Evolutionary conservation across 139 green algal genomes (phyloP).

Genomic region (Chlamydomonas sphaeroides): DNA sequence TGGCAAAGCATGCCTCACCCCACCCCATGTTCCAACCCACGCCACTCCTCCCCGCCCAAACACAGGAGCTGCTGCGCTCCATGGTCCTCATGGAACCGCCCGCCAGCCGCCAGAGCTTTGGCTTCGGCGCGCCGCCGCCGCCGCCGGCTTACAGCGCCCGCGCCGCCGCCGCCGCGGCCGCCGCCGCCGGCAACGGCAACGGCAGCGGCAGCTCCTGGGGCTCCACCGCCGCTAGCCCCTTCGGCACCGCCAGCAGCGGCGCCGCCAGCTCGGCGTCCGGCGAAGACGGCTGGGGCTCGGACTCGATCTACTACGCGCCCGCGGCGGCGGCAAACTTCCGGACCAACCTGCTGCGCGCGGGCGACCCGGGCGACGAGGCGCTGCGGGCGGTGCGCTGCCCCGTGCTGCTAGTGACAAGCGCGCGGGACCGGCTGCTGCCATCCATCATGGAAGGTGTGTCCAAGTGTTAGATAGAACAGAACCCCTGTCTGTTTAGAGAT

Average conservation of each 20-base stretch:
- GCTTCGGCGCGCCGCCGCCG: neutral
- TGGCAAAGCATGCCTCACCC: too few relatives aligned
- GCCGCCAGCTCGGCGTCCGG: neutral
- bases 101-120: neutral
- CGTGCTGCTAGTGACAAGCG: conserved; percentile 50
- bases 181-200: neutral
- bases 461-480: too few relatives aligned
- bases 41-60: too few relatives aligned
- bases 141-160: too few relatives aligned
- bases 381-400: conserved; percentile 47
- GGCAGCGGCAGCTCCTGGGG: neutral
- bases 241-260: neutral
- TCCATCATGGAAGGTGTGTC: conserved; percentile 46
- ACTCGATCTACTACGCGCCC: conserved; percentile 28
- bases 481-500: neutral
- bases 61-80: conserved; percentile 47
- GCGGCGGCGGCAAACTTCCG: conserved; percentile 69
- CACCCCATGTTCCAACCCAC: too few relatives aligned
- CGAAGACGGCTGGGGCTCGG: neutral
- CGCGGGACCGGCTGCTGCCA: conserved; percentile 70
- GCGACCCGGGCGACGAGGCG: conserved; percentile 48
- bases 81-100: conserved; percentile 63
- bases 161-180: neutral
- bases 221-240: too few relatives aligned
- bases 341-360: conserved; percentile 62